Conservation (phyloP, 1,139 yeast genomes). For the Geotrichum bryndzae region DNA sequence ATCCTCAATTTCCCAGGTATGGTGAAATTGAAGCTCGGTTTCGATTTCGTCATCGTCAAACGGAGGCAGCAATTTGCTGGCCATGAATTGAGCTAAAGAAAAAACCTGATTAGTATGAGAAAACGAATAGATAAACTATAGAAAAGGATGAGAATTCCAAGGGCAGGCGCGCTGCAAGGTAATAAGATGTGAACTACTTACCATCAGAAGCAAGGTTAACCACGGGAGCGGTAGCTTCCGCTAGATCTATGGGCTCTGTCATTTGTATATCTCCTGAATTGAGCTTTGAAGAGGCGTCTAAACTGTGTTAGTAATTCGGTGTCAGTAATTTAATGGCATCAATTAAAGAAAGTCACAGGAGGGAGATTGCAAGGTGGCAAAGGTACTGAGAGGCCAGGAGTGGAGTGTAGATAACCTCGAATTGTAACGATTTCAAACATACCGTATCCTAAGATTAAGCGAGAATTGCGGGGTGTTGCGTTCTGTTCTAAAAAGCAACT, state of each 20-base stretch:
- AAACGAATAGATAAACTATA: background rate
- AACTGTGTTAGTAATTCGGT: background rate
- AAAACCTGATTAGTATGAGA: background rate
- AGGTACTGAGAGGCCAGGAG: background rate
- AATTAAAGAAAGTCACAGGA: background rate
- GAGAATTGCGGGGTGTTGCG: background rate
- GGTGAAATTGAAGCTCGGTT: conserved; percentile 34
- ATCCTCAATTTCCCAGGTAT: conserved; percentile 71
- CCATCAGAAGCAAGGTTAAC: conserved; percentile 5
- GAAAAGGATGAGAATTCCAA: background rate
- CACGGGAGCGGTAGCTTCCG: background rate
- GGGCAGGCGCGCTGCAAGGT: background rate
- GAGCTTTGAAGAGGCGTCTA: background rate
- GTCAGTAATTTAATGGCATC: background rate
- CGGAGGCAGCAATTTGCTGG: conserved; percentile 27
- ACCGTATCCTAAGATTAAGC: background rate
- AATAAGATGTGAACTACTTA: background rate
- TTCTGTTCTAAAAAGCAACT: background rate
- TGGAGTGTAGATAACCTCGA: background rate
- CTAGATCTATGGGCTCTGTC: conserved; percentile 1
- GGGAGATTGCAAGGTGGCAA: background rate
- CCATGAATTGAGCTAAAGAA: conserved; percentile 27
- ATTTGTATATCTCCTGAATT: conserved; percentile 1
- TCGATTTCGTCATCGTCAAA: conserved; percentile 37
- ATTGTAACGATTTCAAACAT: background rate